These are phyloP conservation scores for Candida dendrica DNA, from an alignment of 805 yeast genomes.

Conservation along the genomic window DNA sequence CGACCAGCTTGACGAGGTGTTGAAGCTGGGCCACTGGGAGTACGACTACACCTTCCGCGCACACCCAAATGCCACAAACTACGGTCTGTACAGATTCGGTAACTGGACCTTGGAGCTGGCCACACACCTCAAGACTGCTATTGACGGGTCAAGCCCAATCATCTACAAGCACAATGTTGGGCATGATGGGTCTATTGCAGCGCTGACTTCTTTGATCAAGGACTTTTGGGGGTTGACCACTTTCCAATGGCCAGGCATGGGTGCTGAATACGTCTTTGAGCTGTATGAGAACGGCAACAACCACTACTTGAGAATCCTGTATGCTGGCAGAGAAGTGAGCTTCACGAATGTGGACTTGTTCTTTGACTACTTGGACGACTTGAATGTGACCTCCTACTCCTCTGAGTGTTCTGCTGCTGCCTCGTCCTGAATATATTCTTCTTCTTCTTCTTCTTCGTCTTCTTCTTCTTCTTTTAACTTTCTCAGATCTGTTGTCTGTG, in stretches of 20 bases:
- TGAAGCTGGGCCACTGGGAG: conserved; percentile 37
- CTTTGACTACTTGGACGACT: conserved; percentile 13
- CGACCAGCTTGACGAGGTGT: conserved; percentile 30
- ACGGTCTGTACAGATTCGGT: conserved; percentile 27
- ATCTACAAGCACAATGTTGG: conserved; percentile 34
- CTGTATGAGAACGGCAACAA: conserved; percentile 23
- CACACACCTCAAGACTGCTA: conserved; percentile 20
- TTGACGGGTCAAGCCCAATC: conserved; percentile 20
- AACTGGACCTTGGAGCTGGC: conserved; percentile 30
- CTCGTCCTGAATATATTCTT: too few relatives aligned
- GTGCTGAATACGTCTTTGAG: conserved; percentile 34
- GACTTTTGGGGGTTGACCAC: conserved; percentile 16
- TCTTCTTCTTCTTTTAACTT: too few relatives aligned
- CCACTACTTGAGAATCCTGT: conserved; percentile 28
- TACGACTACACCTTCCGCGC: conserved; percentile 31
- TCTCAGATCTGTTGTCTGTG: too few relatives aligned
- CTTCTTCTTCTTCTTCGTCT: too few relatives aligned
- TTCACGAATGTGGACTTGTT: conserved; percentile 13
- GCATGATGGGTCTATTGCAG: conserved; percentile 33
- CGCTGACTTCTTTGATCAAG: conserved; percentile 28
- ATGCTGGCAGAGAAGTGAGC: conserved; percentile 23
- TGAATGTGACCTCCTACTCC: conserved; percentile 3
- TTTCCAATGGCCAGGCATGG: conserved; percentile 43
- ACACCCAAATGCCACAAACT: conserved; percentile 27
- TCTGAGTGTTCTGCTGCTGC: conserved; percentile 4